These are phyloP conservation scores for Sophora flavescens DNA, from an alignment of 306 rosid genomes.

Conservation along the genomic window DNA sequence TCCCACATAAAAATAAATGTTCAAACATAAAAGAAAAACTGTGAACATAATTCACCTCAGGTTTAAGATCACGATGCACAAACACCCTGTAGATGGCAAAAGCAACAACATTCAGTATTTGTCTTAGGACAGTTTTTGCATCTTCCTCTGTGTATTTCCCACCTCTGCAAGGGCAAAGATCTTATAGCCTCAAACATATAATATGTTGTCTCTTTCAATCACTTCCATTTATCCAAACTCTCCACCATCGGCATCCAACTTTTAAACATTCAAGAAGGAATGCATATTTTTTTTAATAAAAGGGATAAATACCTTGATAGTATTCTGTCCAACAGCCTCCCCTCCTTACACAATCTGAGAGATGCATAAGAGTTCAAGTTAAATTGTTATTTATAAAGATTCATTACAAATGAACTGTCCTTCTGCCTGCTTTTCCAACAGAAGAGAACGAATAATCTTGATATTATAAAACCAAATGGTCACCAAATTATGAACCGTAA, in stretches of 20 bases:
- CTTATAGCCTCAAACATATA: constrained; percentile 16
- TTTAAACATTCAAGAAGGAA: constrained; percentile 14
- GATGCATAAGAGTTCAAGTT: constrained; percentile 23
- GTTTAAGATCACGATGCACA: constrained; percentile 86
- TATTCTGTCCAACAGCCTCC: constrained; percentile 86
- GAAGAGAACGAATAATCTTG: constrained; percentile 3
- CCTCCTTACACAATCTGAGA: constrained; percentile 82
- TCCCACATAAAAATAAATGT: neutral
- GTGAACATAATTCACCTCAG: constrained; percentile 62
- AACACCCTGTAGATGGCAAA: constrained; percentile 87
- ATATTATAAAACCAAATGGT: neutral
- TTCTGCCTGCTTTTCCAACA: constrained; percentile 16
- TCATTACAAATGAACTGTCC: neutral
- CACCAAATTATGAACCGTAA: too few species aligned
- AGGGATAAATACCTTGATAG: constrained; percentile 67
- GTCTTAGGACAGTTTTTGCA: constrained; percentile 74
- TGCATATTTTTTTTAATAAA: too few species aligned
- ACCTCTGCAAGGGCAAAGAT: constrained; percentile 62
- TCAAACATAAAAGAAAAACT: constrained; percentile 16
- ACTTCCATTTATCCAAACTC: constrained; percentile 5
- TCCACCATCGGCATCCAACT: constrained; percentile 25
- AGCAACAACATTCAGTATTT: constrained; percentile 70
- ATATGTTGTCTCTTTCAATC: neutral
- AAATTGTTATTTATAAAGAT: constrained; percentile 15
- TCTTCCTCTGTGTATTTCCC: constrained; percentile 90